phyloP scores from a whole-genome alignment of 2,329 filamentous ascomycete genomes.

The Epichloe amarillans region DNA sequence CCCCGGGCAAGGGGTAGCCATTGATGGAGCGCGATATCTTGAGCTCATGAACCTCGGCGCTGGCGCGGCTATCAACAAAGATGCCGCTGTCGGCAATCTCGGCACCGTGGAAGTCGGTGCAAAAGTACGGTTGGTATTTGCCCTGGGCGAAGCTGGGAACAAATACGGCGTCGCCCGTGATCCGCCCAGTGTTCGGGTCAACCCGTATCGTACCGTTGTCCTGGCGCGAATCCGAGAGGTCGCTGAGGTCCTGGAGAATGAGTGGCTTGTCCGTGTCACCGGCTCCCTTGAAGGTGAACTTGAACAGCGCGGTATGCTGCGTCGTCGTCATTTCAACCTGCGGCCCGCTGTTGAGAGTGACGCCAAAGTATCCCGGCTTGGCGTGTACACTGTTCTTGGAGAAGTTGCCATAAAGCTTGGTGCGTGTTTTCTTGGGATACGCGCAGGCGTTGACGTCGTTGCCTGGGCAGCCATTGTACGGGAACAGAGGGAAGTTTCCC shows the following conservation, averaged over 20 bases:
- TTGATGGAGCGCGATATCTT: conserved; percentile 37
- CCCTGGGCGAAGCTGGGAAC: conserved; percentile 52
- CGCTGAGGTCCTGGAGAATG: conserved; percentile 51
- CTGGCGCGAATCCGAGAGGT: conserved; percentile 47
- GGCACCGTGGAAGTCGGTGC: conserved; percentile 51
- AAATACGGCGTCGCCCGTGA: conserved; percentile 50
- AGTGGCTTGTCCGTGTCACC: conserved; percentile 33
- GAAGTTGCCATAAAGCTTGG: conserved; percentile 28
- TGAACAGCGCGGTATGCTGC: conserved; percentile 52
- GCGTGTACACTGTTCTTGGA: conserved; percentile 38
- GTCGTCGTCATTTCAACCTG: conserved; percentile 54
- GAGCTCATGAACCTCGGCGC: conserved; percentile 31
- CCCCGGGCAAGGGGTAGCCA: conserved; percentile 41
- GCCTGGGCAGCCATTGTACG: conserved; percentile 46
- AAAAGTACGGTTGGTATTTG: conserved; percentile 47
- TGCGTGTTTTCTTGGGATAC: conserved; percentile 37
- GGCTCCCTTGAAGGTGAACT: conserved; percentile 44
- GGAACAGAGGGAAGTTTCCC: conserved; percentile 61
- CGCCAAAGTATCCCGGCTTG: conserved; percentile 51
- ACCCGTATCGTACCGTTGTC: conserved; percentile 44
- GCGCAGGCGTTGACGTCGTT: conserved; percentile 49
- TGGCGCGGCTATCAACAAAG: conserved; percentile 44
- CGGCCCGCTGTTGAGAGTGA: conserved; percentile 44
- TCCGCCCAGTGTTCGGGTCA: conserved; percentile 40
- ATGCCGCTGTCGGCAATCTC: conserved; percentile 46